Conservation (phyloP, 345 rosid species). For the Lumnitzera racemosa region DNA sequence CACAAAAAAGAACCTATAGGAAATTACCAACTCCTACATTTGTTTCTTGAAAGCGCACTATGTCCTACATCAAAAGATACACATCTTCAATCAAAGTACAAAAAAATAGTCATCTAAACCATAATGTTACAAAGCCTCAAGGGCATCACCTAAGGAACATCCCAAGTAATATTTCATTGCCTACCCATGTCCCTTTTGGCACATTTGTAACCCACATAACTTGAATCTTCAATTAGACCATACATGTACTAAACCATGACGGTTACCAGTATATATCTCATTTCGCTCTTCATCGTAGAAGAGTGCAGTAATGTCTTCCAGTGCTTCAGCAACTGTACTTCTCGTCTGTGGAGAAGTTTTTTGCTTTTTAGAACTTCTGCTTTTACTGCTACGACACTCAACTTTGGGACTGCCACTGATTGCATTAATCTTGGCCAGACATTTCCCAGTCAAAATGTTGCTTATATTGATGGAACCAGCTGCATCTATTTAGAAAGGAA, state of each 20-base stretch:
- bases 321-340: constrained; percentile 66
- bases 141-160: too few relatives aligned
- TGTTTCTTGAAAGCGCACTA: too few relatives aligned
- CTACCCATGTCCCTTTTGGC: too few relatives aligned
- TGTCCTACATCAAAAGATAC: too few relatives aligned
- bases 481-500: constrained; percentile 19
- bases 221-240: constrained; percentile 65
- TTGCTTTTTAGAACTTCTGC: constrained; percentile 22
- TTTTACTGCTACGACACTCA: constrained; percentile 35
- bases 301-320: constrained; percentile 87
- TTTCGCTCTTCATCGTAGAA: constrained; percentile 92
- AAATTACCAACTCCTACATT: too few relatives aligned
- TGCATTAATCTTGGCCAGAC: constrained; percentile 78
- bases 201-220: background rate
- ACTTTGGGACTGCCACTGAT: constrained; percentile 44
- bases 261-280: constrained; percentile 87
- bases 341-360: constrained; percentile 22
- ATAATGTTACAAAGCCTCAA: too few relatives aligned
- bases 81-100: too few relatives aligned
- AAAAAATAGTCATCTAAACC: too few relatives aligned
- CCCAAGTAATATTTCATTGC: too few relatives aligned
- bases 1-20: too few relatives aligned
- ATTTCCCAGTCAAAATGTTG: constrained; percentile 92
- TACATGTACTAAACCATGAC: constrained; percentile 74
- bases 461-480: constrained; percentile 90